Conservation (phyloP, 345 rosid genomes). For the Lenwebbia sp. region DNA sequence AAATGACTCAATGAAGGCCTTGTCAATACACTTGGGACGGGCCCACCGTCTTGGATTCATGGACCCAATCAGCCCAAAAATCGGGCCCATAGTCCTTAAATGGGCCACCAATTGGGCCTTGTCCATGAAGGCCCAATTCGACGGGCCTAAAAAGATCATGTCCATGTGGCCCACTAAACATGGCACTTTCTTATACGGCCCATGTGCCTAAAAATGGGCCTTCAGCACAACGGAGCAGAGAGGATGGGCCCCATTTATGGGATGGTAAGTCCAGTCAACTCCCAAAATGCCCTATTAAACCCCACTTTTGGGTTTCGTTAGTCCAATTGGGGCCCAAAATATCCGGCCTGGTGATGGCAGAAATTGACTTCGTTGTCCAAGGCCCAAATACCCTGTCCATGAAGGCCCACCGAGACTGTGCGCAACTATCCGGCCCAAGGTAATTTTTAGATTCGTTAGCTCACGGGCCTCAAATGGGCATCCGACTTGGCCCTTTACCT, state of each 20-base stretch:
- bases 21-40: no score
- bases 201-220: not conserved
- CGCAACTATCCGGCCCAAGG: not conserved
- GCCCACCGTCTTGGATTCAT: no score
- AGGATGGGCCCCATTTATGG: not conserved
- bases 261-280: not conserved
- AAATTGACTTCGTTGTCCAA: not conserved
- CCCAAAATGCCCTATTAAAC: not conserved
- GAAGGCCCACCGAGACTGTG: accelerated
- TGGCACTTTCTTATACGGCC: not conserved
- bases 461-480: not conserved
- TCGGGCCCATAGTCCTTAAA: not conserved
- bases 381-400: not conserved
- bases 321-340: not conserved
- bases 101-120: not conserved
- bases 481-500: not conserved
- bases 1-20: not conserved
- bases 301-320: not conserved
- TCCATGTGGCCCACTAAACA: not conserved
- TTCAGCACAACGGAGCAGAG: not conserved
- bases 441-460: not conserved
- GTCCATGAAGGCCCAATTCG: not conserved
- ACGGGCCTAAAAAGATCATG: not conserved
- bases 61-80: not conserved
- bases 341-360: not conserved